Evolutionary conservation across 768 basidiomycete genomes (phyloP).

Genomic region (Tylopilus cervinicoccineus): DNA sequence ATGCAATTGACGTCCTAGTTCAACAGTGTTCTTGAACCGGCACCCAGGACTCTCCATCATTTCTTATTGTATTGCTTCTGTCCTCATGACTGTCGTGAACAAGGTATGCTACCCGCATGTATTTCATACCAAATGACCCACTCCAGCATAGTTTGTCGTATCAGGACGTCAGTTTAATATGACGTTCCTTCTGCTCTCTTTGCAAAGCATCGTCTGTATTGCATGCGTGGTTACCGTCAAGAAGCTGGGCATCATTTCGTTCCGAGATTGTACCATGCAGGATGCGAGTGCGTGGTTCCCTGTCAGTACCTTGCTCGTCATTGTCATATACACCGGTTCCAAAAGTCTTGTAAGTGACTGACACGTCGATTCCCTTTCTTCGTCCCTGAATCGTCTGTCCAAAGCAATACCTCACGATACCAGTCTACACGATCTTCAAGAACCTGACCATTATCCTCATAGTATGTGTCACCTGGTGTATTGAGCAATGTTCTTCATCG

Average conservation of each 20-base stretch:
- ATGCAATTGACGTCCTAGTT: background rate
- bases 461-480: slow-evolving; percentile 42
- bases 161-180: slow-evolving; percentile 92
- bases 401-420: slow-evolving; percentile 96
- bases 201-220: slow-evolving; percentile 88
- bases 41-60: slow-evolving; percentile 72
- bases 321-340: slow-evolving; percentile 96
- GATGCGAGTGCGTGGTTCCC: slow-evolving; percentile 95
- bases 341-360: slow-evolving; percentile 82
- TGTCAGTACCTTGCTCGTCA: slow-evolving; percentile 86
- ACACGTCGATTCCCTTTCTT: background rate
- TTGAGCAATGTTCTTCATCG: background rate
- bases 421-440: slow-evolving; percentile 99
- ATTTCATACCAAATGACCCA: background rate
- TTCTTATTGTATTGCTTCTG: slow-evolving; percentile 89
- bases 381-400: background rate
- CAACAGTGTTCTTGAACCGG: background rate
- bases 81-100: slow-evolving; percentile 96
- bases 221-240: slow-evolving; percentile 72
- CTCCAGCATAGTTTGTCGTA: slow-evolving; percentile 72
- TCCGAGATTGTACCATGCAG: slow-evolving; percentile 74
- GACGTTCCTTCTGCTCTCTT: slow-evolving; percentile 91
- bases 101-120: slow-evolving; percentile 52
- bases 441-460: slow-evolving; percentile 99
- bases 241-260: slow-evolving; percentile 71